These are phyloP conservation scores for Setomelanomma holmii DNA, from an alignment of 2,329 filamentous ascomycete species.

Conservation along the genomic window DNA sequence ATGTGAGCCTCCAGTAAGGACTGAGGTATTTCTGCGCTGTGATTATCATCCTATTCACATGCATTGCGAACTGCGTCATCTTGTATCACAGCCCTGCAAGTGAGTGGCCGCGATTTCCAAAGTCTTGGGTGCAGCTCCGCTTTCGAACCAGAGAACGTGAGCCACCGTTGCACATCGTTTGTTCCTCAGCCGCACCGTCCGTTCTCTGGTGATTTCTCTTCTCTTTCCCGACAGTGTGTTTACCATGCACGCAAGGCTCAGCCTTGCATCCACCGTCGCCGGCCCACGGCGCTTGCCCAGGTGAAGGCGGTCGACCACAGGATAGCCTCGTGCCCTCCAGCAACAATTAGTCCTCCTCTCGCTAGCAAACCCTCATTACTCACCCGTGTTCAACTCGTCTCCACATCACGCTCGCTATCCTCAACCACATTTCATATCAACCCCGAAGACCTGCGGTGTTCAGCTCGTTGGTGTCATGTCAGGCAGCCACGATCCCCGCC, in stretches of 20 bases:
- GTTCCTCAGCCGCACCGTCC: not conserved
- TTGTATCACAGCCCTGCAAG: not conserved
- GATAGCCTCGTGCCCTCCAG: not conserved
- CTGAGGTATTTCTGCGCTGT: not conserved
- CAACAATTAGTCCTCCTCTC: not conserved
- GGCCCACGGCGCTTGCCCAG: not conserved
- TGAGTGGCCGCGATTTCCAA: not conserved
- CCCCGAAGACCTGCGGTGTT: not conserved
- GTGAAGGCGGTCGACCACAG: not conserved
- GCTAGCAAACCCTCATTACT: not conserved
- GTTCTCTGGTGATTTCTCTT: not conserved
- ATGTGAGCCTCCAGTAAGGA: not conserved
- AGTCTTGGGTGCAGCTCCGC: not conserved
- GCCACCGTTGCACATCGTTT: not conserved
- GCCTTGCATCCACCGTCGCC: constrained; percentile 6
- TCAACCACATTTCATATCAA: not conserved
- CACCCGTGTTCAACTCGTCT: too few relatives aligned
- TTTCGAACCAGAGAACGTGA: not conserved
- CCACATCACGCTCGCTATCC: not conserved
- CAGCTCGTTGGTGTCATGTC: not conserved
- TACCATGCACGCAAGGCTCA: not conserved
- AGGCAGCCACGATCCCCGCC: not conserved
- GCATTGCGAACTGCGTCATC: not conserved
- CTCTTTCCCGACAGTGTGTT: not conserved
- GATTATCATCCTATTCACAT: too few relatives aligned